Evolutionary conservation across 345 rosid genomes (phyloP).

Genomic region (thale cress (Arabidopsis thaliana)): TAIR10.1 NC_003075.7:14943001-14943500

Average conservation of each 20-base stretch:
- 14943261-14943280: too few species aligned
- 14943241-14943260: not conserved
- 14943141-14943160: conserved; percentile 14
- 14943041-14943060: conserved; percentile 18
- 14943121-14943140: conserved; percentile 22
- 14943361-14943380: not conserved
- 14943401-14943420: conserved; percentile 24
- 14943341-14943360: not conserved
- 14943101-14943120: conserved; percentile 27
- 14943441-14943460: conserved; percentile 27
- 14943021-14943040: not conserved
- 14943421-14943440: conserved; percentile 14
- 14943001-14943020: too few species aligned
- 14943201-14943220: not conserved
- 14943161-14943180: not conserved
- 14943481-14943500: conserved; percentile 20
- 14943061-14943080: not conserved
- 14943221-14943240: conserved; percentile 20
- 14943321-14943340: conserved; percentile 5
- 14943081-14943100: not conserved
- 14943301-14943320: not conserved
- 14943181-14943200: conserved; percentile 11
- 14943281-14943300: not conserved
- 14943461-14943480: conserved; percentile 30
- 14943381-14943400: not conserved